These are phyloP conservation scores for Dorcoceras hygrometricum DNA, from an alignment of 257 asterid species.

Conservation along the genomic window DNA sequence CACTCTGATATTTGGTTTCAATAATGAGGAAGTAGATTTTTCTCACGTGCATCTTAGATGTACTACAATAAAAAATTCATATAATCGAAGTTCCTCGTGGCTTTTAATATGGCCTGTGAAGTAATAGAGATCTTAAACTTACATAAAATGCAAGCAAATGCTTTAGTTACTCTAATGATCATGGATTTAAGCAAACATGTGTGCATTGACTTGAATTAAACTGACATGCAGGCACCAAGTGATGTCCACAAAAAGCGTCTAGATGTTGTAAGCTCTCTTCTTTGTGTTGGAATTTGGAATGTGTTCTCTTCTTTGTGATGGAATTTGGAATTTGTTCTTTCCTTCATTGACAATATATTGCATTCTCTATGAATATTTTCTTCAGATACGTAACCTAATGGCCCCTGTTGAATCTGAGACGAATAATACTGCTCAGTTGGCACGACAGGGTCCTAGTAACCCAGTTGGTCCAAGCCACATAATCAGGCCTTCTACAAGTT, in stretches of 20 bases:
- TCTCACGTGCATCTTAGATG: neutral
- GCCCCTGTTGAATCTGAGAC: slow-evolving; percentile 58
- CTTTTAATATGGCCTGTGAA: slow-evolving; percentile 10
- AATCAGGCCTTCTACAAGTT: slow-evolving; percentile 66
- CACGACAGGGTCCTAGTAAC: slow-evolving; percentile 48
- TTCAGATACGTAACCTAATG: slow-evolving; percentile 57
- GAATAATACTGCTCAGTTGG: slow-evolving; percentile 43
- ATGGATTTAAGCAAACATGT: neutral
- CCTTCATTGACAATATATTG: slow-evolving; percentile 3
- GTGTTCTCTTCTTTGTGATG: slow-evolving; percentile 9
- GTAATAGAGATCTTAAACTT: slow-evolving; percentile 3
- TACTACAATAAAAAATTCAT: slow-evolving; percentile 5
- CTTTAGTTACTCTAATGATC: slow-evolving; percentile 12
- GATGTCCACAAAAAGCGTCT: slow-evolving; percentile 81
- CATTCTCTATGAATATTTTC: slow-evolving; percentile 20
- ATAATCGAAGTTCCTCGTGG: slow-evolving; percentile 4
- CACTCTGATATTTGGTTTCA: slow-evolving; percentile 7
- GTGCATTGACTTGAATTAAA: slow-evolving; percentile 27
- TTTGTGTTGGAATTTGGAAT: slow-evolving; percentile 1
- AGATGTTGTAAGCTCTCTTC: slow-evolving; percentile 58
- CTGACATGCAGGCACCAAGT: slow-evolving; percentile 58
- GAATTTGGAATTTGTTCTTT: slow-evolving; percentile 2
- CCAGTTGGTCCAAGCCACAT: slow-evolving; percentile 51
- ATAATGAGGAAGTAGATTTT: neutral
- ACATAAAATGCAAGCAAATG: slow-evolving; percentile 6